phyloP scores from a whole-genome alignment of 2,329 filamentous ascomycete genomes.

The Aspergillus fumigatiaffinis region DNA sequence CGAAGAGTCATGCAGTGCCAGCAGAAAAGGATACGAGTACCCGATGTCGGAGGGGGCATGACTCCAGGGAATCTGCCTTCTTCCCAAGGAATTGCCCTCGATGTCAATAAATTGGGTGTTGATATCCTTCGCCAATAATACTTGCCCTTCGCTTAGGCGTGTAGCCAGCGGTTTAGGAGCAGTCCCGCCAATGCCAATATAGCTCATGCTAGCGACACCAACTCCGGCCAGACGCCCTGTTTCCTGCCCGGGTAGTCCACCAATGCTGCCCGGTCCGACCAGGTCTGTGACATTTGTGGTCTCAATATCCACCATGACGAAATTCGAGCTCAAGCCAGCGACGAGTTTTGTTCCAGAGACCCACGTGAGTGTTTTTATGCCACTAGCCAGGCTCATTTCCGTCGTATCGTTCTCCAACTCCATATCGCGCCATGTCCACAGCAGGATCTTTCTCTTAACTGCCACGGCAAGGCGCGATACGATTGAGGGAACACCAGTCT shows the following conservation, averaged over 20 bases:
- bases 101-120: constrained; percentile 89
- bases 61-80: constrained; percentile 88
- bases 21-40: constrained; percentile 93
- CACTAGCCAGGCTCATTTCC: constrained; percentile 76
- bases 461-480: constrained; percentile 88
- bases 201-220: constrained; percentile 84
- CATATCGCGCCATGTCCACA: constrained; percentile 97
- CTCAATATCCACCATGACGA: constrained; percentile 81
- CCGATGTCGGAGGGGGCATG: constrained; percentile 84
- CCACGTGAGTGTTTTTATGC: constrained; percentile 88
- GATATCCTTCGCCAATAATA: constrained; percentile 95
- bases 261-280: constrained; percentile 68
- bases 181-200: constrained; percentile 90
- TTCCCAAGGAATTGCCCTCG: constrained; percentile 74
- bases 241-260: constrained; percentile 61
- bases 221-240: constrained; percentile 76
- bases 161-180: constrained; percentile 87
- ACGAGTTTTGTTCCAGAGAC: constrained; percentile 80
- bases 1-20: constrained; percentile 76
- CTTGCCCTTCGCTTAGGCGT: constrained; percentile 73
- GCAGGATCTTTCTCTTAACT: constrained; percentile 80
- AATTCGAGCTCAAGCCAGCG: constrained; percentile 86
- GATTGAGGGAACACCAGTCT: constrained; percentile 85
- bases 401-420: constrained; percentile 69
- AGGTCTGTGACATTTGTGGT: constrained; percentile 73